phyloP scores from a whole-genome alignment of 192 early-diverging fungal genomes.

The Polychytrium aggregatum region DNA sequence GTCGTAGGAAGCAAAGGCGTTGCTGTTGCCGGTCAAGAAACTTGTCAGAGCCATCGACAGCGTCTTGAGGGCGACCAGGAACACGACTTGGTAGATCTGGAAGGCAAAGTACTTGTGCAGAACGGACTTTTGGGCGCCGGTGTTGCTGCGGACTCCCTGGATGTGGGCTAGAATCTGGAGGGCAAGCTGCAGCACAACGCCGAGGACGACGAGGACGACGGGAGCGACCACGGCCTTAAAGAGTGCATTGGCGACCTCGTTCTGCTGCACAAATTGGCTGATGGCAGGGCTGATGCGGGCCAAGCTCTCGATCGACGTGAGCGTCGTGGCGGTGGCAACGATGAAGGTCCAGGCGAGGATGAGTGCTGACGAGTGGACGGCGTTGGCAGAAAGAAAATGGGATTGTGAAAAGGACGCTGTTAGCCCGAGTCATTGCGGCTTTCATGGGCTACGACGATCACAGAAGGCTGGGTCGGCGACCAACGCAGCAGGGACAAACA shows the following conservation, averaged over 20 bases:
- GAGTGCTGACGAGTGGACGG: too few species aligned
- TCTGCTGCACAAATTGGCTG: constrained; percentile 7
- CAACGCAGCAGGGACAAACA: too few species aligned
- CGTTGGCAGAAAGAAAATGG: too few species aligned
- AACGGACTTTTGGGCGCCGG: constrained; percentile 28
- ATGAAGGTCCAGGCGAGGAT: constrained; percentile 8
- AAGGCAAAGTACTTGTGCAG: constrained; percentile 34
- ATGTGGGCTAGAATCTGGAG: constrained; percentile 19
- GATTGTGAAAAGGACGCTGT: too few species aligned
- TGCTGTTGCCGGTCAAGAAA: too few species aligned
- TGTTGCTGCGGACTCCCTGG: constrained; percentile 16
- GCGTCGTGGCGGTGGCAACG: background rate
- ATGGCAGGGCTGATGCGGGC: constrained; percentile 1
- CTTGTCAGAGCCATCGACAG: too few species aligned
- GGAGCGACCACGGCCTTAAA: constrained; percentile 22
- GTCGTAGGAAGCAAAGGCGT: too few species aligned
- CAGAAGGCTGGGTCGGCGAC: too few species aligned
- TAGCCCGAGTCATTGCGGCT: too few species aligned
- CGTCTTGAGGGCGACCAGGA: constrained; percentile 5
- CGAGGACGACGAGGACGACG: constrained; percentile 16
- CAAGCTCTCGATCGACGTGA: background rate
- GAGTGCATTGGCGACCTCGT: constrained; percentile 6
- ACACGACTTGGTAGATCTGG: constrained; percentile 20
- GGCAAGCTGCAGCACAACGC: constrained; percentile 21
- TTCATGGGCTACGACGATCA: too few species aligned